These are phyloP conservation scores for Brettanomyces nanus DNA, from an alignment of 805 yeast genomes.

Conservation along the genomic window DNA sequence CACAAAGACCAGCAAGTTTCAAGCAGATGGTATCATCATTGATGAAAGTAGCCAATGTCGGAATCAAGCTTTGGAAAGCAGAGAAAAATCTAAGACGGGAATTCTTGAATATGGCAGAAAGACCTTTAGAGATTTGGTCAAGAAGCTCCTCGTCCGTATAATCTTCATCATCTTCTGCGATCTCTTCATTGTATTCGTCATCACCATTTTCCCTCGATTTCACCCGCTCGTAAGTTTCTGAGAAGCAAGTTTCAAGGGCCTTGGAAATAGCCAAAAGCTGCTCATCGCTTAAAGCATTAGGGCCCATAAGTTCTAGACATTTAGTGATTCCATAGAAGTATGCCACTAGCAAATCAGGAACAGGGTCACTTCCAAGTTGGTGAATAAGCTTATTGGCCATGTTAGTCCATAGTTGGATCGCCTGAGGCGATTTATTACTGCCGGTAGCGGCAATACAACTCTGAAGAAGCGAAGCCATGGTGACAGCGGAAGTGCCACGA, in stretches of 20 bases:
- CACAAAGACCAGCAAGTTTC: slow-evolving; percentile 70
- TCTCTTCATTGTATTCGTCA: slow-evolving; percentile 72
- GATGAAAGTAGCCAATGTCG: slow-evolving; percentile 53
- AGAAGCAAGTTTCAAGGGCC: slow-evolving; percentile 51
- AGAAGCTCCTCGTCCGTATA: slow-evolving; percentile 83
- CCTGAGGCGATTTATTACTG: slow-evolving; percentile 44
- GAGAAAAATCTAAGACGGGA: slow-evolving; percentile 51
- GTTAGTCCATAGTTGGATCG: slow-evolving; percentile 62
- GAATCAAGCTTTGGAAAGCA: slow-evolving; percentile 55
- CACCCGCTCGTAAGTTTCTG: slow-evolving; percentile 64
- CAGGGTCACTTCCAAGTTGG: slow-evolving; percentile 69
- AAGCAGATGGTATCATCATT: slow-evolving; percentile 60
- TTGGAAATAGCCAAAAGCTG: slow-evolving; percentile 51
- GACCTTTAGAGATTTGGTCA: slow-evolving; percentile 74
- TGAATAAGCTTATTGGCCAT: slow-evolving; percentile 60
- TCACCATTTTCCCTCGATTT: slow-evolving; percentile 65
- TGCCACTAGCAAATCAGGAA: slow-evolving; percentile 71
- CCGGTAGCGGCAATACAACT: slow-evolving; percentile 53
- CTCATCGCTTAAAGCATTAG: slow-evolving; percentile 43
- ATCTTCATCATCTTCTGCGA: slow-evolving; percentile 78
- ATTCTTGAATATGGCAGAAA: slow-evolving; percentile 62
- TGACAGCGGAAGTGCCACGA: slow-evolving; percentile 79
- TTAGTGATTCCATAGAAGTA: slow-evolving; percentile 67
- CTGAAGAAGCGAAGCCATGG: slow-evolving; percentile 68
- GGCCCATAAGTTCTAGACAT: slow-evolving; percentile 61